Evolutionary conservation across 1,139 yeast species (phyloP), one percentile per base, ranked within the genome.

Genomic region (Nakaseomyces uthaithaninus): DNA sequence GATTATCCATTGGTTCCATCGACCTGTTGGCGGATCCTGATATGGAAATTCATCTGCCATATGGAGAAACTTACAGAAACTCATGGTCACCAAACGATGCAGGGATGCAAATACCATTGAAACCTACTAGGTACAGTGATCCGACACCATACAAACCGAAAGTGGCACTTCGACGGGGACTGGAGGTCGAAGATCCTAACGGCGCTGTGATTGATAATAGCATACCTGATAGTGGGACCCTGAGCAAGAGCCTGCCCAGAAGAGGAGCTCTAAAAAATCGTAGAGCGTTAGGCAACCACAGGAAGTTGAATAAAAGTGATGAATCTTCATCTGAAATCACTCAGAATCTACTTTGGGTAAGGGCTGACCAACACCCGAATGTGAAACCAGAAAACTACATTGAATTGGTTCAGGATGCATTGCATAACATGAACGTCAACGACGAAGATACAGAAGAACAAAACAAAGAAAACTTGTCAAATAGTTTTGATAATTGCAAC

Each of bases 301-400:
- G 25, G 11, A 31, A 27, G 16, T 10, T 25, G 12, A 33, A 37
- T 38, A 15, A 36, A 42, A 11, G 33, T 31, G 35, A 31, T n/a
- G 25, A 19, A 10, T 20, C 25, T 5, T 20, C 25, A 15, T n/a
- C 43, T 27, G 42, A 43, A 19, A 19, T 50, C 11, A 46, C 50
- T 7, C 48, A 64, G 19, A 64, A 66, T 40, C 59, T 77, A 12
- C 64, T 85, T 39, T 87, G 96, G 96, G 95, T 87, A 1, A 95
- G 96, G 0, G 96, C 96, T 2, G 78, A 77, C 45, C 71, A 85
- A 34, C 96, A 87, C 56, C 96, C 96, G 1, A 89, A 83, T 53
- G 74, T 87, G 15, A 89, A 93, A 18, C 96, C 96, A 1, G 94
- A 84, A 52, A 84, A 82, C 52, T 87, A 86, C 71, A 74, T 80